Conservation (phyloP, 352 stramenopile genomes). For the Phytophthora sansomeana region DNA sequence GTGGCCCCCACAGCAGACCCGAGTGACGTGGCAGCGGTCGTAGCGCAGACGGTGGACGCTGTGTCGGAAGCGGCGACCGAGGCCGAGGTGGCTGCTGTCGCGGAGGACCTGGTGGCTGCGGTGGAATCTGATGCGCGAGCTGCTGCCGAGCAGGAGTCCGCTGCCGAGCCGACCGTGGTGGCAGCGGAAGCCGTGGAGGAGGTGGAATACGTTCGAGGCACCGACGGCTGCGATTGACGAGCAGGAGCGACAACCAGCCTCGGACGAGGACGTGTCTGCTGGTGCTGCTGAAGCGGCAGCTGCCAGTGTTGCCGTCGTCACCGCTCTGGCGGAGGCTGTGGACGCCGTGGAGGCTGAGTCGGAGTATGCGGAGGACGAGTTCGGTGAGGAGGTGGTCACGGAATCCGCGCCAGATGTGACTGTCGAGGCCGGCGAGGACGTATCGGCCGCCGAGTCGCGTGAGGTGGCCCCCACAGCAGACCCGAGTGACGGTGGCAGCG, state of each 20-base stretch:
- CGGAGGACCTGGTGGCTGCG: conserved; percentile 16
- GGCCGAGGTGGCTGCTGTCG: conserved; percentile 2
- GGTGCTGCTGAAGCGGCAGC: neutral
- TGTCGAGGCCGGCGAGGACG: no score
- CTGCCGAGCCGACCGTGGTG: no score
- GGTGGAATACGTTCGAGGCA: conserved; percentile 1
- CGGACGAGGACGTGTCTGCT: neutral
- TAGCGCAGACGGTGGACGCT: neutral
- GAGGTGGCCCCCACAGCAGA: no score
- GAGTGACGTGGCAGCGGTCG: conserved; percentile 1
- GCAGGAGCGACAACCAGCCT: no score
- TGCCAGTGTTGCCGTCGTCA: neutral
- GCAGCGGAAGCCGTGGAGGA: neutral
- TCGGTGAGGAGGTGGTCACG: no score
- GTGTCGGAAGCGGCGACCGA: no score
- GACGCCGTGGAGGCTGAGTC: no score
- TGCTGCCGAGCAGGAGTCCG: neutral
- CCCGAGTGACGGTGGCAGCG: neutral
- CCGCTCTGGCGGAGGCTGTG: neutral
- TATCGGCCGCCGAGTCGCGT: no score
- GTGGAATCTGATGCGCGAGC: conserved; percentile 10
- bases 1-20: no score
- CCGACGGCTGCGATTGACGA: neutral
- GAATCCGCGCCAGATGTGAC: no score
- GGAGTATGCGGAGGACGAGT: no score